Percentiles rank a stretch among this genome's conserved stretches.
Evolutionary conservation across 305 asterid genomes (phyloP).

Genomic region (Salvia sclarea): DNA sequence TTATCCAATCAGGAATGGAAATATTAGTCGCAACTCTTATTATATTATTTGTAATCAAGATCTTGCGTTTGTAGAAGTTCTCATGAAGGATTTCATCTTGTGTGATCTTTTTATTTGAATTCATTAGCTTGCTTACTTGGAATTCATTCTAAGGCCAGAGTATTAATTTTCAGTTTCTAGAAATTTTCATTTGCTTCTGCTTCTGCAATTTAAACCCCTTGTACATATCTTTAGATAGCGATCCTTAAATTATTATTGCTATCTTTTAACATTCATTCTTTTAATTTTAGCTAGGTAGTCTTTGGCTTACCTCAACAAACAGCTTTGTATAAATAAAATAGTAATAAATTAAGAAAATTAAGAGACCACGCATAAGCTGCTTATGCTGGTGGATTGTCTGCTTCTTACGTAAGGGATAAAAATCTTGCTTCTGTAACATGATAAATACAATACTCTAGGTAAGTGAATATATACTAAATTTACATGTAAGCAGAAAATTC

Average conservation of each 20-base stretch:
- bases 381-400: constrained; percentile 1
- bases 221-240: not conserved
- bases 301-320: not conserved
- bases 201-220: constrained; percentile 6
- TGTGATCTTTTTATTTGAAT: not conserved
- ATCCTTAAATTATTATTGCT: not conserved
- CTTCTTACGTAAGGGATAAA: not conserved
- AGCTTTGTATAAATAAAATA: not conserved
- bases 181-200: not conserved
- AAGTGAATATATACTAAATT: not conserved
- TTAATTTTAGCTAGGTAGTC: not conserved
- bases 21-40: not conserved
- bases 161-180: not conserved
- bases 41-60: not conserved
- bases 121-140: not conserved
- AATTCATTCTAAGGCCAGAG: not conserved
- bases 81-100: not conserved
- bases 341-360: not conserved
- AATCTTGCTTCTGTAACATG: not conserved
- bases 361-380: not conserved
- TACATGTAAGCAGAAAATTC: not conserved
- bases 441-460: not conserved
- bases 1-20: not conserved
- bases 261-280: not conserved
- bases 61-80: not conserved